A percentile compares a stretch with the other conserved stretches of the same genome.
phyloP scores from a whole-genome alignment of 2,329 filamentous ascomycete genomes.

The Nigrograna mackinnonii region DNA sequence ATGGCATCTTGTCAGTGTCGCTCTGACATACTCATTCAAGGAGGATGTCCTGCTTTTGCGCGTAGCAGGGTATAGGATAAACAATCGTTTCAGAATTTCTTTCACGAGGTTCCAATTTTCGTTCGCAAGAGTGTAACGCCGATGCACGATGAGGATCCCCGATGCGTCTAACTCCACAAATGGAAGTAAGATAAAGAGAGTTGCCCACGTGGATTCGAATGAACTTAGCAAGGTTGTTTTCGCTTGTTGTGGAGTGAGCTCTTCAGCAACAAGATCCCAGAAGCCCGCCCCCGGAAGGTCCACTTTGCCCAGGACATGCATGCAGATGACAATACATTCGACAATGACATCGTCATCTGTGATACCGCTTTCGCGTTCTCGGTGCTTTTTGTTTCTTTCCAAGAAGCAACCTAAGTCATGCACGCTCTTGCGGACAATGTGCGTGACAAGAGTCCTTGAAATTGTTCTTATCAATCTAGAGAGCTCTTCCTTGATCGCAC shows the following conservation, averaged over 20 bases:
- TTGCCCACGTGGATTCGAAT: conserved; percentile 45
- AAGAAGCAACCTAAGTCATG: conserved; percentile 47
- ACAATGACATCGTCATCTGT: conserved; percentile 46
- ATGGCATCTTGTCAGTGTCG: conserved; percentile 56
- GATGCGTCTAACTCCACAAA: conserved; percentile 55
- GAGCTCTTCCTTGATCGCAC: conserved; percentile 16
- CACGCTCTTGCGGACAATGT: conserved; percentile 38
- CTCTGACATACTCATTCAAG: conserved; percentile 60
- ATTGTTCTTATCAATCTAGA: conserved; percentile 35
- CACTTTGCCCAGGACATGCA: conserved; percentile 44
- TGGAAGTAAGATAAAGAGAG: conserved; percentile 58
- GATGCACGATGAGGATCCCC: conserved; percentile 50
- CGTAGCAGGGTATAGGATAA: conserved; percentile 52
- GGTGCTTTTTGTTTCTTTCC: conserved; percentile 46
- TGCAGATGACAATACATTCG: conserved; percentile 52
- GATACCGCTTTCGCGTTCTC: conserved; percentile 53
- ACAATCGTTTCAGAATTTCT: conserved; percentile 49
- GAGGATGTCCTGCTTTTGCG: conserved; percentile 42
- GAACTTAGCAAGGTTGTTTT: conserved; percentile 26
- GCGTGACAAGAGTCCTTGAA: conserved; percentile 40
- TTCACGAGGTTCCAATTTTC: conserved; percentile 58
- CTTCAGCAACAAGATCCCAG: conserved; percentile 48
- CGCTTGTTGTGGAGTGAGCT: conserved; percentile 22
- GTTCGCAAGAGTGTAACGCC: conserved; percentile 40
- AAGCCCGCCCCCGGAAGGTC: conserved; percentile 39